Evolutionary conservation across 2,329 filamentous ascomycete genomes (phyloP).

Genomic region (Trichoderma endophyticum): DNA sequence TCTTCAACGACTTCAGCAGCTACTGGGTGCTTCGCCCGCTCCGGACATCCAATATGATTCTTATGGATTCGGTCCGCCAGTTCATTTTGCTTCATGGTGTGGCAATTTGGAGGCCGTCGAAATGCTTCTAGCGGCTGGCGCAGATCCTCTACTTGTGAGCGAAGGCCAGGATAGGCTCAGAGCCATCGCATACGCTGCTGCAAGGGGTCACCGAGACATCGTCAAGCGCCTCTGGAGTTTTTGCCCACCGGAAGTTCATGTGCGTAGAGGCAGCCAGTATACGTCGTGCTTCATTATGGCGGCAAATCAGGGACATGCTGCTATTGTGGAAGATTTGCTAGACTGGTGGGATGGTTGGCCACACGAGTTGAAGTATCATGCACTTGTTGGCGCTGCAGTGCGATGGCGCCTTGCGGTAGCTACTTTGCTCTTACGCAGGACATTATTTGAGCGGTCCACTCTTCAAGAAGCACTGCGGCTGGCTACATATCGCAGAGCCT

Average conservation of each 20-base stretch:
- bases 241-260: not conserved
- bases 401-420: constrained; percentile 21
- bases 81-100: constrained; percentile 20
- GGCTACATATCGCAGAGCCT: not conserved
- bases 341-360: constrained; percentile 23
- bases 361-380: constrained; percentile 2
- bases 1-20: not conserved
- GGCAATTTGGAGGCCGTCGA: constrained; percentile 17
- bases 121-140: constrained; percentile 20
- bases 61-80: constrained; percentile 15
- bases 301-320: constrained; percentile 19
- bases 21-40: not conserved
- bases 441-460: not conserved
- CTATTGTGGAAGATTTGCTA: constrained; percentile 21
- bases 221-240: constrained; percentile 1
- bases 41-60: constrained; percentile 10
- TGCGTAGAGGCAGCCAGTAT: not conserved
- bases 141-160: constrained; percentile 4
- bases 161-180: not conserved
- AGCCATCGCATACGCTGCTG: not conserved
- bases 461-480: constrained; percentile 6
- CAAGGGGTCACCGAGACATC: constrained; percentile 6
- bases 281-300: constrained; percentile 17
- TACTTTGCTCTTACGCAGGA: constrained; percentile 13
- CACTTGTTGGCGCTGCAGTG: constrained; percentile 16